Percentiles rank a stretch among this genome's conserved stretches.
Evolutionary conservation across 345 rosid genomes (phyloP).

Genomic region (Excoecaria cochinchinensis): DNA sequence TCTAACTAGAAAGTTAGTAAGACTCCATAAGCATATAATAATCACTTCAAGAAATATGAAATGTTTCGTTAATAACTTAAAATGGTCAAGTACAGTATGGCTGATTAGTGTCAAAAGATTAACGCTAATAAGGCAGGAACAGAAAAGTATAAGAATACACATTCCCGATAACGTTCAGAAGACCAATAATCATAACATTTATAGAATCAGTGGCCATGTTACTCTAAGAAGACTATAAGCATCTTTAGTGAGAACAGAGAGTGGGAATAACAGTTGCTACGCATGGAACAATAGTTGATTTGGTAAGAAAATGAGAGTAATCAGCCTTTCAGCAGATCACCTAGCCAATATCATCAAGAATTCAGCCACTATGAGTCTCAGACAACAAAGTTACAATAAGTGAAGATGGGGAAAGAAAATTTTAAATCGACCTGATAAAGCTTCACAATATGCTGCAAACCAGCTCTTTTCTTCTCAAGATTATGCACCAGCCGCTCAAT

Average conservation of each 20-base stretch:
- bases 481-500: slow-evolving; percentile 66
- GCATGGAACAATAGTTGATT: neutral
- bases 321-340: neutral
- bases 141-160: neutral
- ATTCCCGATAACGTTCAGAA: neutral
- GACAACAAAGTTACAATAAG: neutral
- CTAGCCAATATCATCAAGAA: neutral
- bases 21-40: neutral
- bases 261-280: neutral
- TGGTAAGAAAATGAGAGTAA: slow-evolving; percentile 3
- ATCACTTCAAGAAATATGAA: neutral
- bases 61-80: neutral
- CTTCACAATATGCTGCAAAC: slow-evolving; percentile 84
- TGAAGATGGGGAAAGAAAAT: neutral
- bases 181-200: neutral
- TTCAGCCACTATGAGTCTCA: neutral
- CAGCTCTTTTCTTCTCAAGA: slow-evolving; percentile 68
- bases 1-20: neutral
- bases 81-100: neutral
- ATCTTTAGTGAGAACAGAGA: neutral
- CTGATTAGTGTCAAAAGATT: neutral
- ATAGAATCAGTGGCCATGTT: neutral
- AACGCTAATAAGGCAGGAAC: neutral
- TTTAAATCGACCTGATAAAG: slow-evolving; percentile 71
- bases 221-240: neutral